Base-by-base conservation (phyloP, 2,329 filamentous ascomycete species). In the Sclerotinia spermophila region DNA sequence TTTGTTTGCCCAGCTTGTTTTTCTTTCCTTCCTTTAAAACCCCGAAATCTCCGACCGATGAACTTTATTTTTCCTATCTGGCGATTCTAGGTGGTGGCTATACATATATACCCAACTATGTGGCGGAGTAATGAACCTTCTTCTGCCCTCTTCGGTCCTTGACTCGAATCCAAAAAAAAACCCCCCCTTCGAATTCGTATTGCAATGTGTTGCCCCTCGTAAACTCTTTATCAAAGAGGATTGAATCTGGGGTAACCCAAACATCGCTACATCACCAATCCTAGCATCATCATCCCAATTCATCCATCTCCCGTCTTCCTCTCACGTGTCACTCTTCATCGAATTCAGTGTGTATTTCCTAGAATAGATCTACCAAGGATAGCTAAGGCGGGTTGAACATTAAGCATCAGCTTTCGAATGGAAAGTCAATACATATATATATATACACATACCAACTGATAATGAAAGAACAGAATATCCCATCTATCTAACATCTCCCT, bases 231-330 rank as follows among this genome's bases (percentile, higher is more conserved):
- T 59, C 56, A 40, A 11, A 56, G 15, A 59, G 56, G 24, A 42
- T n/a, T 42, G n/a, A 64, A 64, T 30, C 61, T 64, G 61, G 61
- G 61, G 33, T 51, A 51, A 27, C n/a, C n/a, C 17, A 38, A 19
- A 21, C 38, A 60, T 30, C 58, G n/a, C 38, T 42, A 5, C 58
- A 42, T 11, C 0, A 10, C 40, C 13, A 51, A 51, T 7, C 48
- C 48, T 38, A 59, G 33, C 35, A 40, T 40, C n/a, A 5, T 15
- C 11, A 59, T 38, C 56, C 56, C 48, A 51, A 51, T 58, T 21
- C 55, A 64, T 38, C 33, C 61, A 64, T 64, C 44, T 38, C 21
- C 21, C 44, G 33, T 51, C 33, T 45, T 33, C 42, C 27, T 62
- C 42, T 48, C 33, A 58, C 55, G 55, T 58, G 55, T 21, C 11